Percentiles rank a stretch among this genome's conserved stretches.
Evolutionary conservation across 805 yeast species (phyloP).

Genomic region (Metschnikowia gelsemii): DNA sequence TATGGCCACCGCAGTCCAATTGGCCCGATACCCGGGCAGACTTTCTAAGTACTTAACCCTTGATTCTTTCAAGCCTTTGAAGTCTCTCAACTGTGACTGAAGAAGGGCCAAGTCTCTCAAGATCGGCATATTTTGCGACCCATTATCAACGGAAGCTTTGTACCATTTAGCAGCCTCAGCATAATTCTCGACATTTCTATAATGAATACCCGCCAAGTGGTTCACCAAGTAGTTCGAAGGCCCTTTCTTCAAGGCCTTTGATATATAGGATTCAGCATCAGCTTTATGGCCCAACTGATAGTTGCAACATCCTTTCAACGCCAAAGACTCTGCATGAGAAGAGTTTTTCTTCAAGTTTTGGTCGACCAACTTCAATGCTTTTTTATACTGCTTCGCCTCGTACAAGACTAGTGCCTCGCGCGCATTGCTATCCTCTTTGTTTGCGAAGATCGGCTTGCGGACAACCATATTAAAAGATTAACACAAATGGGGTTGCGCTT

Average conservation of each 20-base stretch:
- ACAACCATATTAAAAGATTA: constrained; percentile 8
- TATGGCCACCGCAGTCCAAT: constrained; percentile 85
- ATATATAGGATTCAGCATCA: constrained; percentile 63
- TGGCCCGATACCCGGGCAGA: constrained; percentile 79
- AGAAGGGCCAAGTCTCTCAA: constrained; percentile 77
- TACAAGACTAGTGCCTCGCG: constrained; percentile 79
- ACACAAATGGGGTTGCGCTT: not conserved
- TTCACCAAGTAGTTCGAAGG: constrained; percentile 67
- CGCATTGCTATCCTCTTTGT: constrained; percentile 74
- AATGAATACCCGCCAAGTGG: constrained; percentile 84
- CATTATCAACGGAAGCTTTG: constrained; percentile 69
- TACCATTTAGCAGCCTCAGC: constrained; percentile 78
- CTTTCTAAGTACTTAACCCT: constrained; percentile 68
- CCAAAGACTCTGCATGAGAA: constrained; percentile 73
- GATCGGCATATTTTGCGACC: constrained; percentile 74
- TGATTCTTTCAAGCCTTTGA: constrained; percentile 55
- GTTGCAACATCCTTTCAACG: constrained; percentile 77
- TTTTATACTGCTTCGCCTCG: constrained; percentile 83
- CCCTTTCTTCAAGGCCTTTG: constrained; percentile 59
- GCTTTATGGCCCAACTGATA: constrained; percentile 54
- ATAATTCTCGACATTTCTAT: constrained; percentile 67
- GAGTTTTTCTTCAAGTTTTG: constrained; percentile 72
- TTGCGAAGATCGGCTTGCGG: constrained; percentile 35
- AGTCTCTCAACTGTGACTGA: constrained; percentile 80
- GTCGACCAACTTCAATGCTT: constrained; percentile 76